Conservation (phyloP, 306 rosid genomes). For the Cicer yamashitae region DNA sequence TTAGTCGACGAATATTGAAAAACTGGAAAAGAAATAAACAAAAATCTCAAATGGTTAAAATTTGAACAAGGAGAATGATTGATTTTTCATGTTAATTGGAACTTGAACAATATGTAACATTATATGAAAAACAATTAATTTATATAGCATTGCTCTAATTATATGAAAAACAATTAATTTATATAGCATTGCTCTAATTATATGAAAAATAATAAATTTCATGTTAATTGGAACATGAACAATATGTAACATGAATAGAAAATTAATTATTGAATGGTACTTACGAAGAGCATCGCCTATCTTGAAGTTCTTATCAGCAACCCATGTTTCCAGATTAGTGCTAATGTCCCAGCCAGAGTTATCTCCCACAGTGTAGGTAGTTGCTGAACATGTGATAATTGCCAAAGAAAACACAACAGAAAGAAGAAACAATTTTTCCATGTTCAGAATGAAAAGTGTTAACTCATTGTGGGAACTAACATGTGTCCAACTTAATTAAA, state of each 20-base stretch:
- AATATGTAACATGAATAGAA: neutral
- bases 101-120: no score
- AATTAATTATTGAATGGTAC: constrained; percentile 27
- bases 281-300: constrained; percentile 76
- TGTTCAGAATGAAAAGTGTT: constrained; percentile 8
- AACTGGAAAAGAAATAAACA: constrained; percentile 41
- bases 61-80: neutral
- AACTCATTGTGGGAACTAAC: constrained; percentile 3
- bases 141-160: neutral
- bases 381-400: constrained; percentile 57
- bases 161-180: neutral
- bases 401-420: constrained; percentile 50
- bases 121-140: neutral
- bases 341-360: constrained; percentile 94
- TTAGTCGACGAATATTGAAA: constrained; percentile 78
- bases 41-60: neutral
- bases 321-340: constrained; percentile 75
- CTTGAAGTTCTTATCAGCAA: constrained; percentile 58
- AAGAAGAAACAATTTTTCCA: constrained; percentile 56
- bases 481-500: constrained; percentile 34
- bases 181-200: neutral
- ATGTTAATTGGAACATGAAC: neutral
- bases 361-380: constrained; percentile 78
- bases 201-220: neutral
- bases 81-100: neutral